Conservation (phyloP, 2,329 filamentous ascomycete genomes). For the Eutypa lata region DNA sequence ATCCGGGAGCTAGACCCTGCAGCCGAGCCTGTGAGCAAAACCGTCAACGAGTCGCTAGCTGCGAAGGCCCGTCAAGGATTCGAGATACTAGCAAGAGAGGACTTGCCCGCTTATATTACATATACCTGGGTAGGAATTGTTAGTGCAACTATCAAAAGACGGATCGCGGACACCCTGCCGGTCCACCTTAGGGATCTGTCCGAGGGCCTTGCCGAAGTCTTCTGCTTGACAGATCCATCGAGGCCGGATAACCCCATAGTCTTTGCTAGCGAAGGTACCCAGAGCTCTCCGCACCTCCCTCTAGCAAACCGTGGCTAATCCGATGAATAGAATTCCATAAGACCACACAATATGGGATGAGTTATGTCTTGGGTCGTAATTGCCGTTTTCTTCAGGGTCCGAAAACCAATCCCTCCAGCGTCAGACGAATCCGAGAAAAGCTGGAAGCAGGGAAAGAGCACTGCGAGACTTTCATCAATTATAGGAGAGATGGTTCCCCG, state of each 20-base stretch:
- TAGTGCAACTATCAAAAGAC: conserved; percentile 64
- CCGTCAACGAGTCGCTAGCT: conserved; percentile 56
- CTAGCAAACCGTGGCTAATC: conserved; percentile 1
- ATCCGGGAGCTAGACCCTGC: conserved; percentile 57
- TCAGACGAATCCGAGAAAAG: conserved; percentile 60
- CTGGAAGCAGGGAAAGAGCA: conserved; percentile 63
- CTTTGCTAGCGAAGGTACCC: conserved; percentile 68
- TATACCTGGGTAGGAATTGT: conserved; percentile 67
- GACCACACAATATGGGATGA: conserved; percentile 72
- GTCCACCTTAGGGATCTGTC: conserved; percentile 64
- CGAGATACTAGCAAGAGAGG: conserved; percentile 60
- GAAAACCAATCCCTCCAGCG: conserved; percentile 61
- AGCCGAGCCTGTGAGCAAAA: conserved; percentile 44
- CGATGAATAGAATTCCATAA: conserved; percentile 60
- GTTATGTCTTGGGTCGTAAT: conserved; percentile 71
- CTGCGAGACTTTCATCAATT: conserved; percentile 74
- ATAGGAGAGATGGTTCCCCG: conserved; percentile 70
- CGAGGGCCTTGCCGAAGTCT: conserved; percentile 73
- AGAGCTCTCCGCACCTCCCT: background rate
- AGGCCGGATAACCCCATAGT: conserved; percentile 72
- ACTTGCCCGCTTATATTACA: conserved; percentile 70
- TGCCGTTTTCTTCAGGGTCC: conserved; percentile 78
- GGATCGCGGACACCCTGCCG: conserved; percentile 66
- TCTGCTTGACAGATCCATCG: conserved; percentile 73
- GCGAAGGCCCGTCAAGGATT: conserved; percentile 65